Conservation (phyloP, 163 green algal species). For the Scenedesmus sp. region DNA sequence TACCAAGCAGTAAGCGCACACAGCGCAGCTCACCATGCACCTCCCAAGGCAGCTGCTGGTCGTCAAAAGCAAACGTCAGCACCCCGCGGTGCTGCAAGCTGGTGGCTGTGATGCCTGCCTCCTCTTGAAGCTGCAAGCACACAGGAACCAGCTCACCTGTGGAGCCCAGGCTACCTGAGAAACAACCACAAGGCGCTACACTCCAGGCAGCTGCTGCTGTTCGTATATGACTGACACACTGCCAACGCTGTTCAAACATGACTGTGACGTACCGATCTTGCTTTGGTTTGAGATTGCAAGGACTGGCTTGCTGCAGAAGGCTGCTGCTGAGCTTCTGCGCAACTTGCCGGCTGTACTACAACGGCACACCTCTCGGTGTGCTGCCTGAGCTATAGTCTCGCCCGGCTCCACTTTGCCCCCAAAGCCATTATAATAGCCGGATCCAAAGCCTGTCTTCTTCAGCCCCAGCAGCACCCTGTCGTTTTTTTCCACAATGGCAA, state of each 20-base stretch:
- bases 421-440: constrained; percentile 80
- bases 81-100: constrained; percentile 54
- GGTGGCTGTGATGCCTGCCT: constrained; percentile 61
- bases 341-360: not conserved
- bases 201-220: not conserved
- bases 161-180: not conserved
- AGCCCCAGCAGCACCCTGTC: constrained; percentile 66
- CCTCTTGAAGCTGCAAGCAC: constrained; percentile 62
- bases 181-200: not conserved
- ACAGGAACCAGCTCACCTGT: not conserved
- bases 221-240: not conserved
- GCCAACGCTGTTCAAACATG: too few species aligned
- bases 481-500: constrained; percentile 60
- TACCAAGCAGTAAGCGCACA: not conserved
- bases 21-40: constrained; percentile 61
- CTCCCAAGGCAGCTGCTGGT: constrained; percentile 71
- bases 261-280: too few species aligned
- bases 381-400: constrained; percentile 66
- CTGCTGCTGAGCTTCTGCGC: not conserved
- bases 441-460: constrained; percentile 79
- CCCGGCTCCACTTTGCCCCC: constrained; percentile 76
- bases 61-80: constrained; percentile 76
- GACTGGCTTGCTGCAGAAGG: not conserved
- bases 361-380: constrained; percentile 65
- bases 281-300: too few species aligned